A percentile compares a stretch with the other conserved stretches of the same genome.
Conservation (phyloP, 2,329 filamentous ascomycete genomes). For the Rhinocladiella mackenziei region DNA sequence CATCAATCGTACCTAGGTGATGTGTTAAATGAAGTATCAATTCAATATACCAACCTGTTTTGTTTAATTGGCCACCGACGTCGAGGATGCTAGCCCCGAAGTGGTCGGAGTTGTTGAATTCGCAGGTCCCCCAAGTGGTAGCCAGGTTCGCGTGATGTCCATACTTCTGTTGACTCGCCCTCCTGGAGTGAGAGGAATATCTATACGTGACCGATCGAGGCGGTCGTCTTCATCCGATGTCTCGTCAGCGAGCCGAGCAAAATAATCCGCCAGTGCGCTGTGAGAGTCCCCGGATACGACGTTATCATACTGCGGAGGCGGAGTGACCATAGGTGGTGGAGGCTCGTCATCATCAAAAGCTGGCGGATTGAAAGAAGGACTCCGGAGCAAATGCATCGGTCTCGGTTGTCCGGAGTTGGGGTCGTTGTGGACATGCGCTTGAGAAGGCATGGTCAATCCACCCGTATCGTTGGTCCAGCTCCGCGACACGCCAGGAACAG, state of each 20-base stretch:
- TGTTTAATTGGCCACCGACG: slow-evolving; percentile 18
- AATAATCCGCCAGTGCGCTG: slow-evolving; percentile 76
- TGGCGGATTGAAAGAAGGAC: slow-evolving; percentile 82
- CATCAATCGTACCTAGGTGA: slow-evolving; percentile 16
- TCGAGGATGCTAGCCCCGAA: slow-evolving; percentile 16
- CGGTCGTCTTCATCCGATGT: slow-evolving; percentile 56
- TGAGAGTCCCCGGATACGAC: slow-evolving; percentile 66
- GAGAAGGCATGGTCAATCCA: slow-evolving; percentile 44
- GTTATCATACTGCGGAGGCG: slow-evolving; percentile 77
- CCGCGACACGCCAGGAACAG: slow-evolving; percentile 28
- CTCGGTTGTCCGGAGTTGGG: slow-evolving; percentile 51
- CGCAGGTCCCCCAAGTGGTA: slow-evolving; percentile 38
- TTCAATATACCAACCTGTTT: slow-evolving; percentile 1
- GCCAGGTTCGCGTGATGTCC: slow-evolving; percentile 58
- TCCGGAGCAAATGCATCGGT: slow-evolving; percentile 78
- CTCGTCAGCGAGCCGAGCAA: slow-evolving; percentile 71
- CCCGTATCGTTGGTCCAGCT: slow-evolving; percentile 41
- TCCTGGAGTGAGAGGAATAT: slow-evolving; percentile 61
- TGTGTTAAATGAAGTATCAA: not conserved
- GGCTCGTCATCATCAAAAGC: slow-evolving; percentile 78
- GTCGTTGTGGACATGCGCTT: slow-evolving; percentile 49
- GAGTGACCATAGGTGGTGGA: slow-evolving; percentile 69
- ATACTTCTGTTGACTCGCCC: slow-evolving; percentile 60
- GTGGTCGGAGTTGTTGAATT: slow-evolving; percentile 5
- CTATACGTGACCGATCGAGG: slow-evolving; percentile 42